These are phyloP conservation scores for Collybia mongolica DNA, from an alignment of 768 basidiomycete species.

Conservation along the genomic window DNA sequence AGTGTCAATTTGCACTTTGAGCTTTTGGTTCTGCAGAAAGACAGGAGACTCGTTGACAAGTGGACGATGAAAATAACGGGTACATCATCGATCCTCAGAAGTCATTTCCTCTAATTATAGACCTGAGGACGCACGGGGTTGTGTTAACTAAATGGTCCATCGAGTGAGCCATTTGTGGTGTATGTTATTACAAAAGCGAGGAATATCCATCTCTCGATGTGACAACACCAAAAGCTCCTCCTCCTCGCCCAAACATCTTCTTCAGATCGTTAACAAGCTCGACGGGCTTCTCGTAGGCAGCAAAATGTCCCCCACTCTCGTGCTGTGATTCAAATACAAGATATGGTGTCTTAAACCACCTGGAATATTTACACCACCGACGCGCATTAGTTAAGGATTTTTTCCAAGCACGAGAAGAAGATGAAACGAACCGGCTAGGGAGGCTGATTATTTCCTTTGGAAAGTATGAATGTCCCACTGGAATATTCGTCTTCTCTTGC, in stretches of 20 bases:
- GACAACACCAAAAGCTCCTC: constrained; percentile 48
- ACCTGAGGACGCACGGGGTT: no score
- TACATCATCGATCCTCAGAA: no score
- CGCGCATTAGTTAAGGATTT: neutral
- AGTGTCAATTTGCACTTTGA: no score
- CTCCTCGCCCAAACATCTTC: constrained; percentile 55
- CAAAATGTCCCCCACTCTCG: constrained; percentile 56
- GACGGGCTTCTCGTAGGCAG: constrained; percentile 49
- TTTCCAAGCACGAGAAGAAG: neutral
- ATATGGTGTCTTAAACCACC: constrained; percentile 39
- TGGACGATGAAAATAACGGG: no score
- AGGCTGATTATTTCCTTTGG: constrained; percentile 41
- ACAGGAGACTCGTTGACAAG: no score
- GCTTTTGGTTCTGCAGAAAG: no score
- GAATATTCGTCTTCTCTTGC: constrained; percentile 25
- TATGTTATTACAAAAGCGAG: no score
- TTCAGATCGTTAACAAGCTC: constrained; percentile 47
- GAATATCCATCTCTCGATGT: constrained; percentile 40
- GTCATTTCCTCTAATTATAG: no score
- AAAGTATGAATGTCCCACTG: constrained; percentile 50
- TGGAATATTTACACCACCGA: constrained; percentile 15
- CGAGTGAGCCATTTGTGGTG: no score
- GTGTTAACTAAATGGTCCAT: no score
- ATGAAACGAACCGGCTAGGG: constrained; percentile 27
- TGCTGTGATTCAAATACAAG: constrained; percentile 49